Evolutionary conservation across 1,284 basidiomycete species (phyloP), one percentile per base, ranked within the genome.

Genomic region (Heimioporus retisporus): DNA sequence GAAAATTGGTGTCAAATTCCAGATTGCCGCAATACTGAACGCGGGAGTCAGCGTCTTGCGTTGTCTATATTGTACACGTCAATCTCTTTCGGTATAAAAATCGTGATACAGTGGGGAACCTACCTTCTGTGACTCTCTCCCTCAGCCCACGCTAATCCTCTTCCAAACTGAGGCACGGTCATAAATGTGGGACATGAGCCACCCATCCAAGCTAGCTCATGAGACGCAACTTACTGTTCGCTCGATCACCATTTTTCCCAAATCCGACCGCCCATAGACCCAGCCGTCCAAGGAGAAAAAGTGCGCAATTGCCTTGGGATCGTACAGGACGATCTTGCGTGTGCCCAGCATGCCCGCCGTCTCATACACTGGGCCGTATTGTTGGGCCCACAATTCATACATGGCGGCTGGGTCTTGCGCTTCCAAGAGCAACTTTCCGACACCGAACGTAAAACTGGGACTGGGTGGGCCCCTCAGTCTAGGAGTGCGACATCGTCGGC

Each of bases 251-350:
- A 84, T 60, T 89, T 88, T 63, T 79, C 0, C 81, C 78, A 68
- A 85, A 87, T 63, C 35, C 35, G 35, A 35, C 18, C 14, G 53
- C 18, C 21, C 53, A 48, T 48, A 48, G 15, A 10, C 21, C 46
- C 46, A 48, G 46, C 18, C 21, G 10, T 48, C 46, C 46, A 19
- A 18, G 8, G 16, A 48, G 21, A 48, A 48, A 48, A 88, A 83
- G 67, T 90, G 86, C 0, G 83, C 77, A 44, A 86, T 77, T 0
- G 88, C 89, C 69, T 85, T 88, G 0, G 87, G 85, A 69, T 90
- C 89, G 55, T 81, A 81, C 15, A 90, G 75, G 6, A 87, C 73
- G 23, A 89, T 75, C 23, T 74, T 75, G 11, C 68, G 79, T 1
- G 74, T 69, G 0, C 86, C 86, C 23, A 90, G 72, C 0, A 76